Conservation (phyloP, 1,139 yeast genomes). For the Taphrina populina region DNA sequence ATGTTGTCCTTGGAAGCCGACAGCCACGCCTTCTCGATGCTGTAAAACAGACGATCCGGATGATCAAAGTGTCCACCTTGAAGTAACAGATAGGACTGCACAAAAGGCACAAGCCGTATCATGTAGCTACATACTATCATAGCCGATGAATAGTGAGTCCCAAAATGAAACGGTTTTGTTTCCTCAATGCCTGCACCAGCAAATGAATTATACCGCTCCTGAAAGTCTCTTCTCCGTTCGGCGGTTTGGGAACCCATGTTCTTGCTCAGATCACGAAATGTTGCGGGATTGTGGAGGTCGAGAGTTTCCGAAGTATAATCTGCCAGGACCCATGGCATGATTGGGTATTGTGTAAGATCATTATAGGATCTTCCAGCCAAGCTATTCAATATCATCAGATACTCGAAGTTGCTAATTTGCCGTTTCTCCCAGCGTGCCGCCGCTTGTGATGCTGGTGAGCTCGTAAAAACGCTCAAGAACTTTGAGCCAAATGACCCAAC, state of each 20-base stretch:
- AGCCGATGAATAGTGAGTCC: constrained; percentile 88
- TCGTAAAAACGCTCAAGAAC: constrained; percentile 49
- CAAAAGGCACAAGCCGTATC: constrained; percentile 74
- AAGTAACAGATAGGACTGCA: constrained; percentile 67
- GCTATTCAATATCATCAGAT: constrained; percentile 72
- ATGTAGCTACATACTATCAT: constrained; percentile 82
- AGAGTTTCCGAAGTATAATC: constrained; percentile 68
- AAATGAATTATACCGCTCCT: constrained; percentile 68
- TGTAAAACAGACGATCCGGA: constrained; percentile 74
- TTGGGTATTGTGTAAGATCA: constrained; percentile 84
- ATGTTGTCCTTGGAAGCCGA: constrained; percentile 76
- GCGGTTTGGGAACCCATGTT: constrained; percentile 86
- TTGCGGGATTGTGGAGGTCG: constrained; percentile 59
- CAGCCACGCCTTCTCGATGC: constrained; percentile 70
- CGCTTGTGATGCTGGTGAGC: constrained; percentile 40
- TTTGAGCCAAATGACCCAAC: constrained; percentile 46
- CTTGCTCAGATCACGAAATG: constrained; percentile 71
- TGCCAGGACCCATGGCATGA: constrained; percentile 85
- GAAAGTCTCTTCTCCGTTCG: constrained; percentile 59
- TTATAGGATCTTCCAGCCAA: constrained; percentile 84
- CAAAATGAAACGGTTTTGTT: constrained; percentile 79
- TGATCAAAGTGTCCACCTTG: constrained; percentile 89
- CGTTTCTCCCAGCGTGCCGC: constrained; percentile 70
- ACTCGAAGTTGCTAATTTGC: constrained; percentile 74
- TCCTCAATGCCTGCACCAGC: constrained; percentile 55